These are phyloP conservation scores for Tremella fuciformis DNA, from an alignment of 768 basidiomycete species.

Conservation along the genomic window DNA sequence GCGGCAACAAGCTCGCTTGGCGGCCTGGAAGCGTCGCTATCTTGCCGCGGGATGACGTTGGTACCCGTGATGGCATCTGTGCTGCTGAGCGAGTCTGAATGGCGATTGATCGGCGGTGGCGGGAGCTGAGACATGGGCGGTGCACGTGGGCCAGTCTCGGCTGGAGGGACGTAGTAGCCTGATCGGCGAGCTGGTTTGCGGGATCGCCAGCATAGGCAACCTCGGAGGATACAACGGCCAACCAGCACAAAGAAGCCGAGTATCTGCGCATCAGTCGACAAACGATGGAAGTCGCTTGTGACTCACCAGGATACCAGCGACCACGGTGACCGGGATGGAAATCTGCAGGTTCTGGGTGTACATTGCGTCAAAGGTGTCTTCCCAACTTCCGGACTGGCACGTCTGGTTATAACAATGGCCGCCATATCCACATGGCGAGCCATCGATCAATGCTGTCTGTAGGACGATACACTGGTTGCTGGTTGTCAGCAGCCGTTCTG, in stretches of 20 bases:
- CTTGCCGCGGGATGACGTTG: constrained; percentile 10
- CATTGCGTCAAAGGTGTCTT: constrained; percentile 69
- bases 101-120: constrained; percentile 14
- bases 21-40: background rate
- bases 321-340: constrained; percentile 48
- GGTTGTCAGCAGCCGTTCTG: constrained; percentile 10
- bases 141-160: constrained; percentile 10
- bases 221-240: background rate
- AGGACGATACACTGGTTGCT: constrained; percentile 66
- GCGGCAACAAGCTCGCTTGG: background rate
- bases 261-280: background rate
- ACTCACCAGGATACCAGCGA: constrained; percentile 46
- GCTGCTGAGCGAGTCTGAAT: constrained; percentile 22
- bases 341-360: constrained; percentile 65
- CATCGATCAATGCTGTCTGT: constrained; percentile 70
- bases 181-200: constrained; percentile 18
- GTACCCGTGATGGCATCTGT: background rate
- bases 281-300: background rate
- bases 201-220: constrained; percentile 16
- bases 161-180: constrained; percentile 12
- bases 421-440: constrained; percentile 78
- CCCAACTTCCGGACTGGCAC: constrained; percentile 62
- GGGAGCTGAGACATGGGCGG: constrained; percentile 20
- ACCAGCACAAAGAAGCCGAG: background rate
- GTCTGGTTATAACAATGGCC: constrained; percentile 65